Evolutionary conservation across 2,329 filamentous ascomycete genomes (phyloP).

Genomic region (Sclerotinia spermophila): DNA sequence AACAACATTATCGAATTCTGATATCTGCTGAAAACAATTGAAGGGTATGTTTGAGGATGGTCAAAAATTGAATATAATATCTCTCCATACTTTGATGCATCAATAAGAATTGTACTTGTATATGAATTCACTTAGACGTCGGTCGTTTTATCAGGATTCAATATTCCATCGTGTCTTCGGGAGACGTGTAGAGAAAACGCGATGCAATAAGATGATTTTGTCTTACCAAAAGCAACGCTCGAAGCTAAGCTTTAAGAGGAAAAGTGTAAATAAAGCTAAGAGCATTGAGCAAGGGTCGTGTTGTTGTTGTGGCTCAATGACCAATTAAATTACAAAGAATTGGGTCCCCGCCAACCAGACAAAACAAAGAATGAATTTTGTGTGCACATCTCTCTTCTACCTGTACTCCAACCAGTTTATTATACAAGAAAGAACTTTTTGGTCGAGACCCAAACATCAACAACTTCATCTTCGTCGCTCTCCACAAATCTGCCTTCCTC

Average conservation of each 20-base stretch:
- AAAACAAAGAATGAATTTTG: conserved; percentile 4
- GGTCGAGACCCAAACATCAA: conserved; percentile 13
- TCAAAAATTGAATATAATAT: neutral
- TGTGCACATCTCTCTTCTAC: neutral
- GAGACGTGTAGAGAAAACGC: conserved; percentile 14
- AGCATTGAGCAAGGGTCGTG: neutral
- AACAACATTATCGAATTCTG: neutral
- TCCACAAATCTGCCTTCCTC: conserved; percentile 10
- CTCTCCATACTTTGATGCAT: neutral
- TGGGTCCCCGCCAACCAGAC: conserved; percentile 11
- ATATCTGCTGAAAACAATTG: neutral
- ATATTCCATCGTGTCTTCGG: neutral
- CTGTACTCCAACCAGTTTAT: neutral
- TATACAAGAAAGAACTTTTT: conserved; percentile 4
- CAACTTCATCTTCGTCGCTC: conserved; percentile 21
- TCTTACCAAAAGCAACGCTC: neutral
- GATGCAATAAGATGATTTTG: neutral
- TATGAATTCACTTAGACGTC: neutral
- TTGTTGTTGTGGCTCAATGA: neutral
- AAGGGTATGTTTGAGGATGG: neutral
- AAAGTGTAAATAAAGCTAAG: conserved; percentile 16
- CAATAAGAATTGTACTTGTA: neutral
- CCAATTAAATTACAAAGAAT: neutral
- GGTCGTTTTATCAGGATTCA: neutral
- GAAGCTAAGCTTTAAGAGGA: neutral